A percentile compares a stretch with the other conserved stretches of the same genome.
Conservation (phyloP, 805 yeast genomes). For the Grigorovia humatica region DNA sequence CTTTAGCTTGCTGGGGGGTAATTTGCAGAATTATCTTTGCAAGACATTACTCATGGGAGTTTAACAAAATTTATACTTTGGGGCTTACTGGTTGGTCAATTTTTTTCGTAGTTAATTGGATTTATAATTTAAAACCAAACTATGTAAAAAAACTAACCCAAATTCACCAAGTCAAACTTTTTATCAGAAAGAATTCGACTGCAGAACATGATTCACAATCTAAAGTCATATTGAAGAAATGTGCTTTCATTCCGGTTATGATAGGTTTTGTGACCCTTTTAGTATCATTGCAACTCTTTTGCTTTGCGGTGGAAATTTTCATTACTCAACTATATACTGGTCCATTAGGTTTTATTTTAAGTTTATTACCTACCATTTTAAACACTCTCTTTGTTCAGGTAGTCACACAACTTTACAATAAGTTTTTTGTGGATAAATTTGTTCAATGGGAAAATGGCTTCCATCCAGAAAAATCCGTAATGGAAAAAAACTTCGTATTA, state of each 20-base stretch:
- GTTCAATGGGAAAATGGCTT: conserved; percentile 54
- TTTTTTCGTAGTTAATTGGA: conserved; percentile 52
- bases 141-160: conserved; percentile 24
- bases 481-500: conserved; percentile 64
- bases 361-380: conserved; percentile 66
- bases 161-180: conserved; percentile 19
- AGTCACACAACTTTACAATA: conserved; percentile 50
- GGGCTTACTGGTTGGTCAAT: conserved; percentile 57
- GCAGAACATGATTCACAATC: neutral
- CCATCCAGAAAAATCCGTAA: conserved; percentile 37
- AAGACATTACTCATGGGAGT: conserved; percentile 14
- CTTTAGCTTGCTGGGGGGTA: conserved; percentile 50
- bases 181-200: neutral
- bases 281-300: conserved; percentile 50
- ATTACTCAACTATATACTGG: conserved; percentile 81
- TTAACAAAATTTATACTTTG: conserved; percentile 46
- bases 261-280: conserved; percentile 42
- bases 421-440: conserved; percentile 37
- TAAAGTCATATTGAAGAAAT: conserved; percentile 39
- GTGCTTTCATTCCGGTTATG: conserved; percentile 62
- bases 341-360: conserved; percentile 50
- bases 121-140: conserved; percentile 26
- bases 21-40: conserved; percentile 24
- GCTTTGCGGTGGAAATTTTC: conserved; percentile 74
- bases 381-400: conserved; percentile 60